These are phyloP conservation scores for Alternaria brassicicola DNA, from an alignment of 2,329 filamentous ascomycete genomes.

Conservation along the genomic window DNA sequence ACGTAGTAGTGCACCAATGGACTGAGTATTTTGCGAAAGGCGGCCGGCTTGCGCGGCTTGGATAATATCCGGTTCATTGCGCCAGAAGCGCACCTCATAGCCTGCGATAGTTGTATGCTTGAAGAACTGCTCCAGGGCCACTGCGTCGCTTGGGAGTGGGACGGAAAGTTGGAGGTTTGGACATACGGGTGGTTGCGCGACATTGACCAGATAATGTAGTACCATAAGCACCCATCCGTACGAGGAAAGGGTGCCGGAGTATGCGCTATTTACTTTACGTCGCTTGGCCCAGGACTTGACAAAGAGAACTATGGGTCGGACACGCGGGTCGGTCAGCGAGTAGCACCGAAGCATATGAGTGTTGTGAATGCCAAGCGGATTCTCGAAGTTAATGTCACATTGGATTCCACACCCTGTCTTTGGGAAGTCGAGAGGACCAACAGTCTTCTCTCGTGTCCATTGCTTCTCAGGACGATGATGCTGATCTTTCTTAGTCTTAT, in stretches of 20 bases:
- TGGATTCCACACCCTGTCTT: slow-evolving; percentile 79
- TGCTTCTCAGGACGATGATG: slow-evolving; percentile 34
- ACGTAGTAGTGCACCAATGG: slow-evolving; percentile 72
- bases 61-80: slow-evolving; percentile 72
- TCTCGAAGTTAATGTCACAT: slow-evolving; percentile 91
- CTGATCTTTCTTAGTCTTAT: slow-evolving; percentile 17
- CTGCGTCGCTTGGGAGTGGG: slow-evolving; percentile 26
- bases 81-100: slow-evolving; percentile 77
- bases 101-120: slow-evolving; percentile 62
- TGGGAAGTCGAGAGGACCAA: slow-evolving; percentile 73
- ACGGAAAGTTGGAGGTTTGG: slow-evolving; percentile 75
- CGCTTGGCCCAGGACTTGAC: slow-evolving; percentile 90
- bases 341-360: slow-evolving; percentile 84
- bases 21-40: slow-evolving; percentile 72
- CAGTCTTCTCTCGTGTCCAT: slow-evolving; percentile 55
- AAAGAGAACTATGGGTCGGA: slow-evolving; percentile 79
- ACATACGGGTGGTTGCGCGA: slow-evolving; percentile 79
- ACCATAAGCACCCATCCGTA: slow-evolving; percentile 95
- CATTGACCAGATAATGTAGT: slow-evolving; percentile 85
- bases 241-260: slow-evolving; percentile 83
- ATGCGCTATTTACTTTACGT: slow-evolving; percentile 84
- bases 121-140: slow-evolving; percentile 47
- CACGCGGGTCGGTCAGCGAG: slow-evolving; percentile 76
- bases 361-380: slow-evolving; percentile 82
- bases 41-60: slow-evolving; percentile 63